A percentile compares a stretch with the other conserved stretches of the same genome.
These are phyloP conservation scores for Fusarium dlaminii DNA, from an alignment of 2,329 filamentous ascomycete species.

Conservation along the genomic window DNA sequence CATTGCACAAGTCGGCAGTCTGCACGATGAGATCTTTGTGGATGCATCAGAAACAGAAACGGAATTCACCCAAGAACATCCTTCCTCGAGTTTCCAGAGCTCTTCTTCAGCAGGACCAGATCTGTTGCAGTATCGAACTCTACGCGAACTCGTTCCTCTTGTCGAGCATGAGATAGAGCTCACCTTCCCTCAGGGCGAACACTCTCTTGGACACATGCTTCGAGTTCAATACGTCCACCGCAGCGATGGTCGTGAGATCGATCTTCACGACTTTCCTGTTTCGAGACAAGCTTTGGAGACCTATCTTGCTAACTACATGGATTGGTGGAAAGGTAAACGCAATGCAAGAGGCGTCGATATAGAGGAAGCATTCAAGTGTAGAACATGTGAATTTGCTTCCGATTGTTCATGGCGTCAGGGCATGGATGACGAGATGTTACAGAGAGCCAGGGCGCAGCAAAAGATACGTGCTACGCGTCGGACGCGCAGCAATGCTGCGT, in stretches of 20 bases:
- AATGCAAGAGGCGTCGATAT: conserved; percentile 78
- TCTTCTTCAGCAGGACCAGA: conserved; percentile 42
- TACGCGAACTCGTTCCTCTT: conserved; percentile 58
- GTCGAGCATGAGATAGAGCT: conserved; percentile 57
- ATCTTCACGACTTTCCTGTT: conserved; percentile 71
- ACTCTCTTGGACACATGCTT: conserved; percentile 60
- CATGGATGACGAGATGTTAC: conserved; percentile 68
- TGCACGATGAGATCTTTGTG: conserved; percentile 73
- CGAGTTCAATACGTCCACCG: conserved; percentile 65
- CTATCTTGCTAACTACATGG: conserved; percentile 76
- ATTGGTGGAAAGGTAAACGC: conserved; percentile 88
- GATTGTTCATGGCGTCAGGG: conserved; percentile 80
- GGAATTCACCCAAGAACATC: conserved; percentile 8
- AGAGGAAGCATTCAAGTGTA: conserved; percentile 89
- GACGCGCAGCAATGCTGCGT: background rate
- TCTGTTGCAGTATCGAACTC: conserved; percentile 57
- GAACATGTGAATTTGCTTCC: conserved; percentile 83
- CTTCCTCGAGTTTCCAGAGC: conserved; percentile 30
- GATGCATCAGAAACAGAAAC: conserved; percentile 54
- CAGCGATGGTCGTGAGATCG: conserved; percentile 61
- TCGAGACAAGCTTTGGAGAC: conserved; percentile 69
- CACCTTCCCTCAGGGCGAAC: conserved; percentile 63
- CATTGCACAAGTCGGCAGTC: conserved; percentile 74
- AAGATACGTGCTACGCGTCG: conserved; percentile 36
- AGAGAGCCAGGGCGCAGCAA: conserved; percentile 33